Conservation (phyloP, 768 basidiomycete species). For the Hebeloma cylindrosporum region DNA sequence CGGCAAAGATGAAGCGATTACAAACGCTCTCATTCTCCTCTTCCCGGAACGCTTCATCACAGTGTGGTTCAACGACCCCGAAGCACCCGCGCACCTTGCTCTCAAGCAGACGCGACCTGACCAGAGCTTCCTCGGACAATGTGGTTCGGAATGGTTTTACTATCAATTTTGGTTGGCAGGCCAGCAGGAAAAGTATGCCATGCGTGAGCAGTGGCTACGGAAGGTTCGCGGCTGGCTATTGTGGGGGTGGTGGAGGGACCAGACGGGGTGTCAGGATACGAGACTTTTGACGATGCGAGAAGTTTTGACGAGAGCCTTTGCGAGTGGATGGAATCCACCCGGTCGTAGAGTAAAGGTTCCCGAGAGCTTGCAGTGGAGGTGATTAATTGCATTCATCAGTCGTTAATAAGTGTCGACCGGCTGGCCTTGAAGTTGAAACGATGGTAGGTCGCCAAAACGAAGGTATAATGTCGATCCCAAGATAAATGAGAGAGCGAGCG, state of each 20-base stretch:
- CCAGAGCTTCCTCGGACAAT: slow-evolving; percentile 33
- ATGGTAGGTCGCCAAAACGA: slow-evolving; percentile 11
- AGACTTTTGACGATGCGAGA: neutral
- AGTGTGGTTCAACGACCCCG: slow-evolving; percentile 39
- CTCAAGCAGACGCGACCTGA: slow-evolving; percentile 15
- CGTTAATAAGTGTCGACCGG: too few relatives aligned
- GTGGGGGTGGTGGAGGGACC: slow-evolving; percentile 29
- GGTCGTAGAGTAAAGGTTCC: too few relatives aligned
- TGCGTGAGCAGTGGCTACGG: slow-evolving; percentile 21
- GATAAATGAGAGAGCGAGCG: slow-evolving; percentile 14
- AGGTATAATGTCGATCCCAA: slow-evolving; percentile 15
- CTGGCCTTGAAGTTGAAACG: neutral
- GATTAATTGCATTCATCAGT: too few relatives aligned
- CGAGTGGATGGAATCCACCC: too few relatives aligned
- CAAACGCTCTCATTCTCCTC: slow-evolving; percentile 25
- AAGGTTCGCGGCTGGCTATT: slow-evolving; percentile 13
- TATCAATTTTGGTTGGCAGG: slow-evolving; percentile 50
- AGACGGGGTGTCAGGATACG: too few relatives aligned
- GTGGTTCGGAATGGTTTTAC: slow-evolving; percentile 44
- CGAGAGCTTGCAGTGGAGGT: too few relatives aligned
- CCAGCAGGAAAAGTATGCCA: slow-evolving; percentile 11
- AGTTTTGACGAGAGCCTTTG: neutral
- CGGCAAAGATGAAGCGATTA: slow-evolving; percentile 41
- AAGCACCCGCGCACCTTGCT: slow-evolving; percentile 18
- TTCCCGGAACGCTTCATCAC: slow-evolving; percentile 44